Evolutionary conservation across 1,139 yeast genomes (phyloP).

Genomic region (Yamadazyma trypodendri): DNA sequence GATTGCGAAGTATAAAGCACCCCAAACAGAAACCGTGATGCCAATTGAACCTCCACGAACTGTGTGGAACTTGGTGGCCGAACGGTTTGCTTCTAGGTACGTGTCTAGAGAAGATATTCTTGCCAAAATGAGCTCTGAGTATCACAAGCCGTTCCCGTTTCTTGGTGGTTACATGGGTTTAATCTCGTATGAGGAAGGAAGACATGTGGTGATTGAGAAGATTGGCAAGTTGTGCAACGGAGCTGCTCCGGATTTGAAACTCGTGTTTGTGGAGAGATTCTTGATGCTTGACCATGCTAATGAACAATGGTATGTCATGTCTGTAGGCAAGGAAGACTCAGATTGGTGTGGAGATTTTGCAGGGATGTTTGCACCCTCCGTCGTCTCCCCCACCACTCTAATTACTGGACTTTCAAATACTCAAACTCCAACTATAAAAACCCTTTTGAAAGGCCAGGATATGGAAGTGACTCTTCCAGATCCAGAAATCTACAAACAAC

Average conservation of each 20-base stretch:
- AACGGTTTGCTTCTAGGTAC: slow-evolving; percentile 21
- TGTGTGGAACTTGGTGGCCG: slow-evolving; percentile 27
- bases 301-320: slow-evolving; percentile 52
- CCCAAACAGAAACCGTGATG: slow-evolving; percentile 8
- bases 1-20: slow-evolving; percentile 15
- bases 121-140: slow-evolving; percentile 12
- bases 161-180: slow-evolving; percentile 88
- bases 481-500: slow-evolving; percentile 50
- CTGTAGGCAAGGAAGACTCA: slow-evolving; percentile 38
- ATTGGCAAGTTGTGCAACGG: slow-evolving; percentile 28
- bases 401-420: too few relatives aligned
- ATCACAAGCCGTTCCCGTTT: slow-evolving; percentile 57
- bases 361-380: too few relatives aligned
- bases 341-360: slow-evolving; percentile 36
- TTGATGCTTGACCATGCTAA: slow-evolving; percentile 54
- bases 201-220: slow-evolving; percentile 35
- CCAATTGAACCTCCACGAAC: slow-evolving; percentile 6
- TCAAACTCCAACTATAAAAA: slow-evolving; percentile 20
- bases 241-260: slow-evolving; percentile 67
- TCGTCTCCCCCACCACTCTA: too few relatives aligned
- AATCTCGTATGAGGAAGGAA: slow-evolving; percentile 83
- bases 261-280: slow-evolving; percentile 69
- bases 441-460: slow-evolving; percentile 21
- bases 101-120: slow-evolving; percentile 22
- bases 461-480: slow-evolving; percentile 52